phyloP scores from a whole-genome alignment of 139 green algal species.

The Dunaliella sp. region DNA sequence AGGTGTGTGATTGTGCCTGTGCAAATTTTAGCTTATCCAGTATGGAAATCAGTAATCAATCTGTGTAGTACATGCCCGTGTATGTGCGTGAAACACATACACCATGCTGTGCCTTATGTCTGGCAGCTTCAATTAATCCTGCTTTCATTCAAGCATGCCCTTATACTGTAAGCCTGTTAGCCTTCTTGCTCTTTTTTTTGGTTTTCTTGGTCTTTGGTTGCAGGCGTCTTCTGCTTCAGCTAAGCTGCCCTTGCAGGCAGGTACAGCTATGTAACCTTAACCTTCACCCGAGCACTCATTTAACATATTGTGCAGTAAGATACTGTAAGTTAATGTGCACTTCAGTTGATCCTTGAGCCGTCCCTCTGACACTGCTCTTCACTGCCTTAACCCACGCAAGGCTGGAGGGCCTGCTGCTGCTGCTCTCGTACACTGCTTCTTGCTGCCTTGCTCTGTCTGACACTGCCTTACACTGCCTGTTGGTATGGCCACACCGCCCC shows the following conservation, averaged over 20 bases:
- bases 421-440: too few relatives aligned
- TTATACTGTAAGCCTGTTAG: too few relatives aligned
- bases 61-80: too few relatives aligned
- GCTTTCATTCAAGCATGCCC: too few relatives aligned
- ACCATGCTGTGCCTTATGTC: too few relatives aligned
- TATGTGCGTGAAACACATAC: too few relatives aligned
- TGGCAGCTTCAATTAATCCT: not conserved
- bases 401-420: not conserved
- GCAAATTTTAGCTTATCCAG: not conserved
- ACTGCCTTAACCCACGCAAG: not conserved
- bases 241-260: not conserved
- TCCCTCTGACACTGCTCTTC: not conserved
- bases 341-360: not conserved
- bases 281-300: too few relatives aligned
- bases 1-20: not conserved
- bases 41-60: not conserved
- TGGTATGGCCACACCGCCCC: too few relatives aligned
- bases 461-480: too few relatives aligned
- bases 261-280: too few relatives aligned
- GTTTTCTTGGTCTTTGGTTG: not conserved
- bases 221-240: not conserved
- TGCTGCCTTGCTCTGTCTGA: too few relatives aligned
- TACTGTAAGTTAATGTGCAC: not conserved
- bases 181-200: too few relatives aligned
- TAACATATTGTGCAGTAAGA: not conserved